These are phyloP conservation scores for Prinsepia uniflora DNA, from an alignment of 306 rosid species.

Conservation along the genomic window DNA sequence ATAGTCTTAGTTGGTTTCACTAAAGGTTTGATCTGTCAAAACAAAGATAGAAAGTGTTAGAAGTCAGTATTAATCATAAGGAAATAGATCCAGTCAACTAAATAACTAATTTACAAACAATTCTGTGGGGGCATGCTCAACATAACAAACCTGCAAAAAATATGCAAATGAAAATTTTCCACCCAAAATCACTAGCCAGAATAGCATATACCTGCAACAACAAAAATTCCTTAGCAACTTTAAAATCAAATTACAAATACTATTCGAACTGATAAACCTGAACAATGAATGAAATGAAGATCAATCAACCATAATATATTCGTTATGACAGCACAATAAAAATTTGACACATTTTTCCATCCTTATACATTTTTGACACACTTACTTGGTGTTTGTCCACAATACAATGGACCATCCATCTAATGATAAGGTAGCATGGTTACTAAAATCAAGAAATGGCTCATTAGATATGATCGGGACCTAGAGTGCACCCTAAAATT, in stretches of 20 bases:
- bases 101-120: not conserved
- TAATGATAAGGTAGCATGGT: not conserved
- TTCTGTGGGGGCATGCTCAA: not conserved
- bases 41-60: conserved; percentile 10
- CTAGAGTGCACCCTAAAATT: too few relatives aligned
- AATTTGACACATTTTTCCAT: not conserved
- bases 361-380: not conserved
- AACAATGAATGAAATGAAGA: not conserved
- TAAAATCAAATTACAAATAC: conserved; percentile 3
- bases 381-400: not conserved
- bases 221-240: not conserved
- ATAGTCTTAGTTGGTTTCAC: conserved; percentile 63
- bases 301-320: not conserved
- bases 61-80: not conserved
- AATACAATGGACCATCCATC: not conserved
- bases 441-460: not conserved
- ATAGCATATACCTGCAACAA: conserved; percentile 70
- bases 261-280: not conserved
- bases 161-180: conserved; percentile 85
- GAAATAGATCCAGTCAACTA: not conserved
- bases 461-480: too few relatives aligned
- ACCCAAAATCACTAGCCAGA: conserved; percentile 77
- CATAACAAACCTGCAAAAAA: conserved; percentile 73
- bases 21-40: conserved; percentile 71
- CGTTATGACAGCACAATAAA: not conserved